Conservation (phyloP, 2,329 filamentous ascomycete species). For the Curvularia sp. region DNA sequence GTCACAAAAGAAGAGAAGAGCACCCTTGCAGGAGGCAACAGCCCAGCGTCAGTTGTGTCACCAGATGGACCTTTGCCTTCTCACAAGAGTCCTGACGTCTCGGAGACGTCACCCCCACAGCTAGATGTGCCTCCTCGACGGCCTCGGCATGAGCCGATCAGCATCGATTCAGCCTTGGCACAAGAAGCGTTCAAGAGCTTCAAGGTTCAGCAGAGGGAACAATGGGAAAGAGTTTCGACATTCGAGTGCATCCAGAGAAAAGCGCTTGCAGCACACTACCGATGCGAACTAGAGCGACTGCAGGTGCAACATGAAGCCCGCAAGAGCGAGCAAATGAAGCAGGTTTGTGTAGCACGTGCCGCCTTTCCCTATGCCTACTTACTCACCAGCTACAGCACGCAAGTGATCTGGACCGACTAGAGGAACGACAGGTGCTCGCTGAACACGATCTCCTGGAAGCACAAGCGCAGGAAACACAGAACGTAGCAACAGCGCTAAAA, state of each 20-base stretch:
- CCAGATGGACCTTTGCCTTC: constrained; percentile 28
- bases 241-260: constrained; percentile 47
- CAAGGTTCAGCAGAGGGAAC: constrained; percentile 38
- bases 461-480: constrained; percentile 53
- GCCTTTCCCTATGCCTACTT: constrained; percentile 13
- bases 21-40: constrained; percentile 27
- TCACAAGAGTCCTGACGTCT: constrained; percentile 11
- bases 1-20: constrained; percentile 51
- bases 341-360: constrained; percentile 32
- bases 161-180: constrained; percentile 31
- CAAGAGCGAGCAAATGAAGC: constrained; percentile 34
- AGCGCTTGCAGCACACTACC: constrained; percentile 38
- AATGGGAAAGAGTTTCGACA: constrained; percentile 38
- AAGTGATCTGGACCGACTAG: constrained; percentile 51
- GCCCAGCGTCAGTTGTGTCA: constrained; percentile 26
- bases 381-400: constrained; percentile 46
- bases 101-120: constrained; percentile 16
- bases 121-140: constrained; percentile 19
- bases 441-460: constrained; percentile 53
- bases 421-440: constrained; percentile 55
- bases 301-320: constrained; percentile 29
- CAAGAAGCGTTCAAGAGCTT: constrained; percentile 40
- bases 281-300: constrained; percentile 32
- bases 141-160: constrained; percentile 27
- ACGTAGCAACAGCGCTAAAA: constrained; percentile 55